A percentile compares a stretch with the other conserved stretches of the same genome.
Evolutionary conservation across 1,284 basidiomycete species (phyloP).

Genomic region (Puccinia triticina): DNA sequence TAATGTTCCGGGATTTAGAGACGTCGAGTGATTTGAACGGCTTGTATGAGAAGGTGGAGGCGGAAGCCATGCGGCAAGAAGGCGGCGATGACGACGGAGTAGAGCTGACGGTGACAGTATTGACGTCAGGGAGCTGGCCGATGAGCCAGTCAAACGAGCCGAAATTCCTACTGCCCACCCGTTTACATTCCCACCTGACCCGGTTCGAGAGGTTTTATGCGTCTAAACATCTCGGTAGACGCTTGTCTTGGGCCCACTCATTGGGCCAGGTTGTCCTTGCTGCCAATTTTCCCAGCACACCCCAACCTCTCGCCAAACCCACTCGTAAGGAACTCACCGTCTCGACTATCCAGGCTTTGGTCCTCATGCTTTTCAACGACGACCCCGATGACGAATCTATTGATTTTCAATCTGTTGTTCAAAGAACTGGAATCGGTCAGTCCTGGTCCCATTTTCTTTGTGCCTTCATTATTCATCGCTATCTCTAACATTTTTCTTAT

Average conservation of each 20-base stretch:
- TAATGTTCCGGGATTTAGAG: constrained; percentile 84
- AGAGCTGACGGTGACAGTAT: constrained; percentile 65
- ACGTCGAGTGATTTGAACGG: constrained; percentile 70
- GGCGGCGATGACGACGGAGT: constrained; percentile 53
- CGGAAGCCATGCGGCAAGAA: not conserved
- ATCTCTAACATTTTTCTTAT: not conserved
- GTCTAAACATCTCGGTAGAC: constrained; percentile 57
- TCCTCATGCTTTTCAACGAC: constrained; percentile 89
- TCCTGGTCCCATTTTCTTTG: constrained; percentile 27
- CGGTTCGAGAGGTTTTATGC: constrained; percentile 58
- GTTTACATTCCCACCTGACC: constrained; percentile 37
- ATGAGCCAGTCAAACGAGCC: constrained; percentile 57
- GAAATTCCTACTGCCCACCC: constrained; percentile 52
- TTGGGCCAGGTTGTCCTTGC: constrained; percentile 57
- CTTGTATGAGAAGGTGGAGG: not conserved
- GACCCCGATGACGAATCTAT: constrained; percentile 63
- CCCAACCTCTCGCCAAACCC: constrained; percentile 53
- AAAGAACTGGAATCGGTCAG: constrained; percentile 75
- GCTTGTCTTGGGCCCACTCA: constrained; percentile 59
- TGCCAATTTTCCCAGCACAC: constrained; percentile 53
- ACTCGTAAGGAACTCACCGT: constrained; percentile 86
- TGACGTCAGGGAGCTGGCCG: constrained; percentile 67
- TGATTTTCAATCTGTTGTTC: constrained; percentile 71
- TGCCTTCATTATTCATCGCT: not conserved
- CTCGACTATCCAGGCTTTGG: constrained; percentile 83